phyloP scores from a whole-genome alignment of 345 rosid species.

The Stellera chamaejasme region DNA sequence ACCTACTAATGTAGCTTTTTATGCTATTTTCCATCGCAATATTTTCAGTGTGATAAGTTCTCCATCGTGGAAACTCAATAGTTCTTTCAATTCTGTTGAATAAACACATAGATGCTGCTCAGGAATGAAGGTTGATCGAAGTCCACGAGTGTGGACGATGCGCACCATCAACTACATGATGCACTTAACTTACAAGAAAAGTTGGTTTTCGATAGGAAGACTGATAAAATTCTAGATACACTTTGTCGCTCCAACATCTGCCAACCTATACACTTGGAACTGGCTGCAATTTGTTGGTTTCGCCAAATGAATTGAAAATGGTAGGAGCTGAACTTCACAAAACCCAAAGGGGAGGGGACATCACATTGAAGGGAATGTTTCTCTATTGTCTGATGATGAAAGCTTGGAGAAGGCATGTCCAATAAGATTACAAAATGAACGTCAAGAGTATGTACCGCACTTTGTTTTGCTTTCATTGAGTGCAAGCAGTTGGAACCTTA shows the following conservation, averaged over 20 bases:
- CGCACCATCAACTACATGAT: slow-evolving; percentile 55
- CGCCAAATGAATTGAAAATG: slow-evolving; percentile 48
- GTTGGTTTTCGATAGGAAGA: slow-evolving; percentile 43
- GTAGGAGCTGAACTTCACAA: slow-evolving; percentile 84
- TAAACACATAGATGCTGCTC: background rate
- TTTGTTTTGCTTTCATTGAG: no score
- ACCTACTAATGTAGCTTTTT: no score
- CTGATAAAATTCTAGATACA: slow-evolving; percentile 42
- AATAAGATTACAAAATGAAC: background rate
- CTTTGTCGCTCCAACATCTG: slow-evolving; percentile 72
- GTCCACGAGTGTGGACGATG: slow-evolving; percentile 55
- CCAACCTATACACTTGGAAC: slow-evolving; percentile 78
- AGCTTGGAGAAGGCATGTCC: slow-evolving; percentile 8
- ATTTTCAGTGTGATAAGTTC: no score
- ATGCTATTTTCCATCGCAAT: no score
- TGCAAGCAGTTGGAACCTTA: no score
- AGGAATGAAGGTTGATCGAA: slow-evolving; percentile 49
- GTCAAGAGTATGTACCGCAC: no score
- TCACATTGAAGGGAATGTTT: slow-evolving; percentile 41
- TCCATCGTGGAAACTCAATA: no score
- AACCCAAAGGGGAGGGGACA: slow-evolving; percentile 90
- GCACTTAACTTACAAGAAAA: slow-evolving; percentile 72
- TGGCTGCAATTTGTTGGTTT: slow-evolving; percentile 65
- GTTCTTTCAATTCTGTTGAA: no score
- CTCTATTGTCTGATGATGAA: slow-evolving; percentile 18